Percentiles rank a stretch among this genome's conserved stretches.
phyloP scores from a whole-genome alignment of 176 grass and related monocot species.

The Triticum aestivum region IWGSC_CS_RefSeq_v2.1 NC_057813.1:565119885-565120384 shows the following conservation, averaged over 20 bases:
- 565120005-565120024: neutral
- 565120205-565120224: neutral
- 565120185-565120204: neutral
- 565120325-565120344: neutral
- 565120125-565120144: conserved; percentile 5
- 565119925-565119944: neutral
- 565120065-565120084: conserved; percentile 31
- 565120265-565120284: neutral
- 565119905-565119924: conserved; percentile 15
- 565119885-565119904: conserved; percentile 43
- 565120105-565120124: neutral
- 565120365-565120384: neutral
- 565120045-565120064: conserved; percentile 23
- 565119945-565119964: conserved; percentile 13
- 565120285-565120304: neutral
- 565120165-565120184: neutral
- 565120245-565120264: neutral
- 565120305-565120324: neutral
- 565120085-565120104: conserved; percentile 13
- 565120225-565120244: neutral
- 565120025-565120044: conserved; percentile 20
- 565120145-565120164: neutral
- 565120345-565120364: neutral
- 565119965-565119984: neutral
- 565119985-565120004: conserved; percentile 14